These are phyloP conservation scores for Exophiala spinifera DNA, from an alignment of 2,329 filamentous ascomycete species.

Conservation along the genomic window DNA sequence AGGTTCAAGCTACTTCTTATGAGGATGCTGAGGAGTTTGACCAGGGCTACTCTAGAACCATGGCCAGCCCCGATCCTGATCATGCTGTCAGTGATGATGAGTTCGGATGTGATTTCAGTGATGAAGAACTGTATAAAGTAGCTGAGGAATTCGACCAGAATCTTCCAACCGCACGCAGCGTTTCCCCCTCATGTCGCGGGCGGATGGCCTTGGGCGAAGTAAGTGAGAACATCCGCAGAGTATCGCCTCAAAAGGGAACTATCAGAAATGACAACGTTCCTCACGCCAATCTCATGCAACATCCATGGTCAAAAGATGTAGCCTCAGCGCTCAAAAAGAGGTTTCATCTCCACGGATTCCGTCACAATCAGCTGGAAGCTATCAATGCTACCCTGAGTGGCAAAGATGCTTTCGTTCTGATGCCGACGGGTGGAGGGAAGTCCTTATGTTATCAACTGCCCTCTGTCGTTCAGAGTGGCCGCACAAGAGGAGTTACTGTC, in stretches of 20 bases:
- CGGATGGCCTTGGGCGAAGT: slow-evolving; percentile 23
- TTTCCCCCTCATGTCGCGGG: neutral
- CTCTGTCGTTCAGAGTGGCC: slow-evolving; percentile 75
- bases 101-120: slow-evolving; percentile 39
- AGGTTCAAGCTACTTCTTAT: slow-evolving; percentile 12
- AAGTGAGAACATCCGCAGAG: slow-evolving; percentile 33
- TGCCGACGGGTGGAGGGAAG: slow-evolving; percentile 97
- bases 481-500: slow-evolving; percentile 80
- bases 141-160: slow-evolving; percentile 38
- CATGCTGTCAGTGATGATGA: slow-evolving; percentile 33
- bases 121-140: slow-evolving; percentile 45
- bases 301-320: slow-evolving; percentile 84
- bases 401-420: slow-evolving; percentile 88
- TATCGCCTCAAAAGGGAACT: slow-evolving; percentile 19
- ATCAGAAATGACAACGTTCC: slow-evolving; percentile 15
- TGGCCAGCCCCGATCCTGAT: slow-evolving; percentile 38
- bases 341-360: slow-evolving; percentile 82
- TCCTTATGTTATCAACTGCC: slow-evolving; percentile 96
- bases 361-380: slow-evolving; percentile 87
- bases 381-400: slow-evolving; percentile 89
- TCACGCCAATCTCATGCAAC: slow-evolving; percentile 51
- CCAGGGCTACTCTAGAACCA: slow-evolving; percentile 37
- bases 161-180: slow-evolving; percentile 5
- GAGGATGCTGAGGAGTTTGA: slow-evolving; percentile 22
- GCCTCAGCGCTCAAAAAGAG: slow-evolving; percentile 73